phyloP scores from a whole-genome alignment of 2,329 filamentous ascomycete genomes.

The Mariannaea elegans region DNA sequence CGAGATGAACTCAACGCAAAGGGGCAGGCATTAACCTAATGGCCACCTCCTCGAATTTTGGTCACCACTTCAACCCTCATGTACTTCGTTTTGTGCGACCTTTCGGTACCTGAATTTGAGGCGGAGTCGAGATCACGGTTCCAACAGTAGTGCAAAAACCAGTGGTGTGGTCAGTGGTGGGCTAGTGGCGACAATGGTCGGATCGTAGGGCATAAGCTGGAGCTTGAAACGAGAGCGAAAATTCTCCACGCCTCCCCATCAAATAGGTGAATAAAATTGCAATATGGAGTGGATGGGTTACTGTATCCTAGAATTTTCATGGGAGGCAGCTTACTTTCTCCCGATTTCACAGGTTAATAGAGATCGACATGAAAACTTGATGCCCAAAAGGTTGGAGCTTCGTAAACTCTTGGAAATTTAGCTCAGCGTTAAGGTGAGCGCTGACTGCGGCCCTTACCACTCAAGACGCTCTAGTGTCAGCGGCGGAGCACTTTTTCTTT shows the following conservation, averaged over 20 bases:
- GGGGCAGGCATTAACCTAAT: too few species aligned
- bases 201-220: background rate
- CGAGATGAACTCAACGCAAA: too few species aligned
- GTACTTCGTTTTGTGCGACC: background rate
- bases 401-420: constrained; percentile 2
- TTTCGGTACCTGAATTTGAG: background rate
- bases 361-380: background rate
- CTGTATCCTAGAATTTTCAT: too few species aligned
- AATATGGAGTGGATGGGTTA: too few species aligned
- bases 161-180: background rate
- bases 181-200: background rate
- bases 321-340: too few species aligned
- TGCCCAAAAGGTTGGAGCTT: background rate
- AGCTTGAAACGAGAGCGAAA: background rate
- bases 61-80: too few species aligned
- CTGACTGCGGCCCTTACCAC: constrained; percentile 8
- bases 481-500: constrained; percentile 4
- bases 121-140: background rate
- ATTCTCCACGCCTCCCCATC: too few species aligned
- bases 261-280: too few species aligned
- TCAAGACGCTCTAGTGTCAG: constrained; percentile 9
- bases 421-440: constrained; percentile 22
- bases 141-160: background rate
- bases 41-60: too few species aligned
- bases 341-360: too few species aligned